Conservation (phyloP, 768 basidiomycete species). For the Tylopilus vinaceipallidus region DNA sequence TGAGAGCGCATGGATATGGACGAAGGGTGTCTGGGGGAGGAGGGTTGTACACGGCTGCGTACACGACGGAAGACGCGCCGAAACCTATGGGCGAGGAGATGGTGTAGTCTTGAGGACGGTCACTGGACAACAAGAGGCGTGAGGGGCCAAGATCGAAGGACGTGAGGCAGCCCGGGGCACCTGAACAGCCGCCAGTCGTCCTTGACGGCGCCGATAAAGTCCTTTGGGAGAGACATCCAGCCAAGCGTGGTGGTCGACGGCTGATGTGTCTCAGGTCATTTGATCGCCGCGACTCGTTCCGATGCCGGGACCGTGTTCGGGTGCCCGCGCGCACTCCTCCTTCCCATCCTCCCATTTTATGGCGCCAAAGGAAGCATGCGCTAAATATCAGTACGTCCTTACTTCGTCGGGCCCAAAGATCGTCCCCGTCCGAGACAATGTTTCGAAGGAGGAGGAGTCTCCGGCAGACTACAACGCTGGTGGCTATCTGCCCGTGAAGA, state of each 20-base stretch:
- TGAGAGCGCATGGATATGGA: constrained; percentile 71
- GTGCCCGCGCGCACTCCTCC: neutral
- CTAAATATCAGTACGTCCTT: constrained; percentile 75
- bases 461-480: constrained; percentile 82
- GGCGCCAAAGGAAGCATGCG: constrained; percentile 65
- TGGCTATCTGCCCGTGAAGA: constrained; percentile 77
- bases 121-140: constrained; percentile 40
- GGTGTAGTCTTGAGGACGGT: constrained; percentile 67
- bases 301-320: constrained; percentile 23
- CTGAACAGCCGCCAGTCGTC: constrained; percentile 85
- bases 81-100: constrained; percentile 81
- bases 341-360: constrained; percentile 35
- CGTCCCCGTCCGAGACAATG: constrained; percentile 62
- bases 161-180: constrained; percentile 33
- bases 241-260: too few species aligned
- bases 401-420: constrained; percentile 67
- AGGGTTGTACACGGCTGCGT: constrained; percentile 65
- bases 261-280: neutral
- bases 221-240: constrained; percentile 25
- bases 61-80: constrained; percentile 90
- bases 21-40: constrained; percentile 33
- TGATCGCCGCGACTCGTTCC: constrained; percentile 12
- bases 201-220: constrained; percentile 77
- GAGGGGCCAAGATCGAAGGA: neutral
- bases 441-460: constrained; percentile 75